These are phyloP conservation scores for Petunia axillaris DNA, from an alignment of 257 asterid genomes.

Conservation along the genomic window DNA sequence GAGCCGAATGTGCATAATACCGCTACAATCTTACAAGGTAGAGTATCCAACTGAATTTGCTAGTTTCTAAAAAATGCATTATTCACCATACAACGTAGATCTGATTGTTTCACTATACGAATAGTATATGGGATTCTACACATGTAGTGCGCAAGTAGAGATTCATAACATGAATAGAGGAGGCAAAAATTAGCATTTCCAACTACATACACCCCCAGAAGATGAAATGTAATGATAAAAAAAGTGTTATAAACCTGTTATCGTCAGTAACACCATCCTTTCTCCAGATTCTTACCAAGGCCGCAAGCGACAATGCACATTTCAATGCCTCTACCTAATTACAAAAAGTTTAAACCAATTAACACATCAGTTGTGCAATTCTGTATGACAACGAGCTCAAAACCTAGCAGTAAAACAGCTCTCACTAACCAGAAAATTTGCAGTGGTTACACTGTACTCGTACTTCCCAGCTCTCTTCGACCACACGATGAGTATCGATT, in stretches of 20 bases:
- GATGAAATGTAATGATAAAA: slow-evolving; percentile 17
- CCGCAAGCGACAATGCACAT: slow-evolving; percentile 87
- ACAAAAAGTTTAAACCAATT: slow-evolving; percentile 17
- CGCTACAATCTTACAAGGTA: background rate
- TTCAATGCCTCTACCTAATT: slow-evolving; percentile 92
- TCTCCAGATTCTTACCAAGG: slow-evolving; percentile 85
- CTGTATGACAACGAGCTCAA: background rate
- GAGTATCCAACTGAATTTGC: background rate
- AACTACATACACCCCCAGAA: background rate
- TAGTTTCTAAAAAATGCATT: background rate
- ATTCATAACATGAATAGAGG: background rate
- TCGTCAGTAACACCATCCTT: slow-evolving; percentile 89
- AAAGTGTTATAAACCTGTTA: slow-evolving; percentile 63
- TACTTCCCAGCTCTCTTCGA: slow-evolving; percentile 99
- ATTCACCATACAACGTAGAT: background rate
- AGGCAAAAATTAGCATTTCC: background rate
- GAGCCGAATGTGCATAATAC: background rate
- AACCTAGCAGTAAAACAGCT: background rate
- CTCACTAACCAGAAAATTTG: slow-evolving; percentile 90
- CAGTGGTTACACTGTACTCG: slow-evolving; percentile 97
- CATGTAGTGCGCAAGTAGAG: background rate
- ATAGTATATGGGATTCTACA: background rate
- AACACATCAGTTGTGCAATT: background rate
- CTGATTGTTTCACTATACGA: too few species aligned
- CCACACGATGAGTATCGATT: slow-evolving; percentile 98